Conservation (phyloP, 2,329 filamentous ascomycete genomes). For the Apiospora phragmitis region DNA sequence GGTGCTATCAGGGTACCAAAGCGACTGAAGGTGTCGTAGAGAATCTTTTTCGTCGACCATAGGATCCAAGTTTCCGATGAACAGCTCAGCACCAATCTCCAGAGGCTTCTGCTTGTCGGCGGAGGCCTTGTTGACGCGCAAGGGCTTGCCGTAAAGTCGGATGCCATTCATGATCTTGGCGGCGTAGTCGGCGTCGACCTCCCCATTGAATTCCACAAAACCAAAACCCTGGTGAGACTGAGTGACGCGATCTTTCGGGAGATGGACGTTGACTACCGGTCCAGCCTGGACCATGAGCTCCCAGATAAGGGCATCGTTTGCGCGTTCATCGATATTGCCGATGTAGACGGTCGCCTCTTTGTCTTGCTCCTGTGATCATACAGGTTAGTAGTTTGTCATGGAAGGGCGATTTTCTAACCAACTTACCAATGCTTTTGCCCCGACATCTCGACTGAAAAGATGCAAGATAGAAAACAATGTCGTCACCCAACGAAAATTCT, state of each 20-base stretch:
- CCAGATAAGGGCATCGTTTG: slow-evolving; percentile 87
- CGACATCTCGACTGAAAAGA: slow-evolving; percentile 31
- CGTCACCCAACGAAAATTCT: background rate
- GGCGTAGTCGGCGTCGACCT: slow-evolving; percentile 95
- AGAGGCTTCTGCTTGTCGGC: slow-evolving; percentile 94
- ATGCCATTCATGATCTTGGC: slow-evolving; percentile 96
- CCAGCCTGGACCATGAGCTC: slow-evolving; percentile 98
- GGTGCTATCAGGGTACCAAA: slow-evolving; percentile 84
- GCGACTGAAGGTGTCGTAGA: slow-evolving; percentile 91
- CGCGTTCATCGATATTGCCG: slow-evolving; percentile 96
- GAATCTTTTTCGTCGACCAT: slow-evolving; percentile 95
- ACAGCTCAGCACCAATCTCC: slow-evolving; percentile 94
- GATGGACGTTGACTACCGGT: slow-evolving; percentile 95
- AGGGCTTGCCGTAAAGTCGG: slow-evolving; percentile 87
- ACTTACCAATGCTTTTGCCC: slow-evolving; percentile 39
- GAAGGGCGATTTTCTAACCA: no score
- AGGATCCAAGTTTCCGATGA: slow-evolving; percentile 91
- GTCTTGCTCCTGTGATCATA: slow-evolving; percentile 76
- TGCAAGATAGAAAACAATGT: background rate
- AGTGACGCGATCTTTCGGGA: slow-evolving; percentile 97
- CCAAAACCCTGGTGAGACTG: slow-evolving; percentile 97
- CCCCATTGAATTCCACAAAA: slow-evolving; percentile 96
- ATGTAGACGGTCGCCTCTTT: slow-evolving; percentile 98
- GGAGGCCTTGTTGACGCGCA: slow-evolving; percentile 89
- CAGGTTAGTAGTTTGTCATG: slow-evolving; percentile 25